Base-by-base conservation (phyloP, 257 asterid species). In the Scutellaria minor region DNA sequence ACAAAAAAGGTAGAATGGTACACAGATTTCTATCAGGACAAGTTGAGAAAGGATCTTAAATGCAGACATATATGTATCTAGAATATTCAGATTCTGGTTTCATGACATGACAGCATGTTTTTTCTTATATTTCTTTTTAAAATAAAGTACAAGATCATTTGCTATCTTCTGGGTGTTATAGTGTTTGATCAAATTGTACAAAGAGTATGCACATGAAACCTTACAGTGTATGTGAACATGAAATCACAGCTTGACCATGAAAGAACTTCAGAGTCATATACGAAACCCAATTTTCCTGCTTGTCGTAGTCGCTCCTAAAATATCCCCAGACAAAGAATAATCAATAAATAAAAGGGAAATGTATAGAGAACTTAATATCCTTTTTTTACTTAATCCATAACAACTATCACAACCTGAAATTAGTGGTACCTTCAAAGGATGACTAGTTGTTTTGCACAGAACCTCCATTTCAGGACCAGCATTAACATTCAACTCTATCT, bases 241-340 rank as follows among this genome's bases (percentile, higher is more conserved):
- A 95, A 75, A 75, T 90, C 96, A 65, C 51, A 78, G 82, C 77
- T 83, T 74, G 99, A 92, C 99, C 99, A 95, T 22, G 88, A 77
- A 68, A 87, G 81, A 81, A 90, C 96, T 20, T 92, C 96, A 37
- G 95, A 59, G 13, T 95, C 98, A 52, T 87, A 84, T 48, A 82
- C 54, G 87, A 85, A 92, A 73, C 84, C 66, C 80, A 84, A 64
- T 80, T 84, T 90, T 75, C 95, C 98, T 44, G 80, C 95, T 79
- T 86, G 79, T 47, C 96, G 87, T 1, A 15, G 64, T 64, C 78
- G 81, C 79, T 90, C 96, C 99, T 95, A 79, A 78, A 75, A 59
- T 57, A 41, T 40, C 75, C 63, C 37, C 37, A 31, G 37, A 31
- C 5, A 4, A 31, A 1, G 5, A 31, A 31, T 2, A 31, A 31